Percentiles rank a stretch among this genome's conserved stretches.
Conservation (phyloP, 2,329 filamentous ascomycete species). For the Phyllosticta ampelicida region DNA sequence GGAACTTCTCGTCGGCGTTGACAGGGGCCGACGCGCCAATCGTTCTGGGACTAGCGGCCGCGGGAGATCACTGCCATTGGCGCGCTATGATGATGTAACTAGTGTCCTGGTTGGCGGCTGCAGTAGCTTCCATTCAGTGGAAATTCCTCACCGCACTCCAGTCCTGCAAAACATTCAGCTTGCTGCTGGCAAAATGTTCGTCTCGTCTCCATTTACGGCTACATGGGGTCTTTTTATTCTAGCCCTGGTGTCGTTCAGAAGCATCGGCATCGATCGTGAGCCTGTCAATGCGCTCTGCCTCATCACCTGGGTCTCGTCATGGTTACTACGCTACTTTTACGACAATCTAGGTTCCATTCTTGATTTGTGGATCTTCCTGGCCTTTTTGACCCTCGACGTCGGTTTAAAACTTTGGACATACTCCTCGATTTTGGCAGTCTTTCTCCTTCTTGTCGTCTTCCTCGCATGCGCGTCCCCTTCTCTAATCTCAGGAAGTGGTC, state of each 20-base stretch:
- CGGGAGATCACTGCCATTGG: constrained; percentile 8
- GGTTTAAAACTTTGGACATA: neutral
- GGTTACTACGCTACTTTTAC: neutral
- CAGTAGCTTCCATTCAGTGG: neutral
- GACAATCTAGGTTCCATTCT: neutral
- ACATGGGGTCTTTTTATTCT: neutral
- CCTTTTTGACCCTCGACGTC: neutral
- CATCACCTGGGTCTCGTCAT: neutral
- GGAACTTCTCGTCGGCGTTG: neutral
- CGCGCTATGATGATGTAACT: constrained; percentile 4
- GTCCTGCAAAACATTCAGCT: constrained; percentile 2
- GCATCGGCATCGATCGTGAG: neutral
- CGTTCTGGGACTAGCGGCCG: neutral
- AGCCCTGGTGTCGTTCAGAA: neutral
- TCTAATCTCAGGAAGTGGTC: neutral
- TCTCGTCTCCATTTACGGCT: neutral
- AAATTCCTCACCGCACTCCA: neutral
- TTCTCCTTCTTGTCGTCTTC: neutral
- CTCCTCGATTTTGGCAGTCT: neutral
- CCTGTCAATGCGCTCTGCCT: neutral
- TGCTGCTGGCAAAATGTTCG: neutral
- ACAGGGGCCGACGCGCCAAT: neutral
- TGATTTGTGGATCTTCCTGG: neutral
- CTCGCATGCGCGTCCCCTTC: neutral
- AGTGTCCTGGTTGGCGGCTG: neutral